Percentiles rank a stretch among this genome's conserved stretches.
Conservation (phyloP, 768 basidiomycete species). For the Rhodotorula babjevae region DNA sequence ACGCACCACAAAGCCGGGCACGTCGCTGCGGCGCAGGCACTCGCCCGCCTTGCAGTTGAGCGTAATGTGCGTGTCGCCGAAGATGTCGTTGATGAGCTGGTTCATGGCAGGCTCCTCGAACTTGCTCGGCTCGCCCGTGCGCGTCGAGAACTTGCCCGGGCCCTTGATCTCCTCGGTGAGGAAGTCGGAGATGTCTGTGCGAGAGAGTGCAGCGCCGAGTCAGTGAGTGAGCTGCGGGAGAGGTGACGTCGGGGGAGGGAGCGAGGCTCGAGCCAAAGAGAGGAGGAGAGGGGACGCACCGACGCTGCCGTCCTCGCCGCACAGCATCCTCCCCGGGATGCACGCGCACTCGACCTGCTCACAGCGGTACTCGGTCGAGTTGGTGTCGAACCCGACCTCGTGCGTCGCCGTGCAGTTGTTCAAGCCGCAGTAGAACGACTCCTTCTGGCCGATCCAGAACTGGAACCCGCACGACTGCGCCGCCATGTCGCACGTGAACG, state of each 20-base stretch:
- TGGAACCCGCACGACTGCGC: constrained; percentile 79
- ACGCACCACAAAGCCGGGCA: constrained; percentile 81
- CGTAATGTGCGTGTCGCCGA: constrained; percentile 85
- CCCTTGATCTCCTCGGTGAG: constrained; percentile 82
- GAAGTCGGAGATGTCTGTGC: constrained; percentile 85
- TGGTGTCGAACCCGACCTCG: constrained; percentile 58
- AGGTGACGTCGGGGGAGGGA: neutral
- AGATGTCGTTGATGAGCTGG: constrained; percentile 82
- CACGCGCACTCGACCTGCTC: constrained; percentile 82
- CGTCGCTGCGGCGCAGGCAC: constrained; percentile 86
- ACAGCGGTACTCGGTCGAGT: constrained; percentile 73
- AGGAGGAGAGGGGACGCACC: constrained; percentile 19
- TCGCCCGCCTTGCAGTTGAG: constrained; percentile 83
- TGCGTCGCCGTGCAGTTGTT: constrained; percentile 59
- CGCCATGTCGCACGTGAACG: constrained; percentile 76
- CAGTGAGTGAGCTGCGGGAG: no score
- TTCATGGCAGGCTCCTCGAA: constrained; percentile 99
- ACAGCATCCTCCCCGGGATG: constrained; percentile 88
- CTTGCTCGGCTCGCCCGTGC: constrained; percentile 64
- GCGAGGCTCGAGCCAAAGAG: neutral
- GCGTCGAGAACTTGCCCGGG: constrained; percentile 80
- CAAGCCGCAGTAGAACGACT: constrained; percentile 92
- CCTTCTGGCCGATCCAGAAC: constrained; percentile 92
- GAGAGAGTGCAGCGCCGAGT: neutral
- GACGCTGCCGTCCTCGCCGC: constrained; percentile 82